Base-by-base conservation (phyloP, 2,329 filamentous ascomycete species). In the Incumbomyces delicatus region DNA sequence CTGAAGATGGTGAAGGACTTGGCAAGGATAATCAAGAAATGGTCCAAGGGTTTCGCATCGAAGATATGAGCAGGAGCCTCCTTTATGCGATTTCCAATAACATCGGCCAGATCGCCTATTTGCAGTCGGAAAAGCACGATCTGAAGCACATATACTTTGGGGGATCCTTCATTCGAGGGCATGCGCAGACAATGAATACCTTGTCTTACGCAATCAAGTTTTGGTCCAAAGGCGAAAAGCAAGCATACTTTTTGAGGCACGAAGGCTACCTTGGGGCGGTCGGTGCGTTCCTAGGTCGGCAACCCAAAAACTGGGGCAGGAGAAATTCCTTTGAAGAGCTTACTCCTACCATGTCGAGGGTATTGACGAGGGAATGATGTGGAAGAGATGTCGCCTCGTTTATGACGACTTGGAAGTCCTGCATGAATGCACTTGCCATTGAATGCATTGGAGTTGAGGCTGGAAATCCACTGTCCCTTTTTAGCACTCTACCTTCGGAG, bases 101-200 rank as follows among this genome's bases (percentile, higher is more conserved):
- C 34, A 48, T 52, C 29, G 92, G 92, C 13, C 92, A 98, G 69
- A 94, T 98, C 58, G 88, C 92, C 36, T 95, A 92, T 64, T 74
- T 98, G n/a, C 92, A 96, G 63, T 92, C 87, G 5, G 89, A 95
- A 63, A 92, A 95, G 61, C 90, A 98, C 68, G 78, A 83, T 38
- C 73, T 96, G 20, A 84, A 86, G 53, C 81, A 90, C 60, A 96
- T 98, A 51, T 98, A 98, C 70, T 98, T 98, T 66, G 92, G 92
- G 17, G 92, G 92, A 18, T 92, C 85, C 6, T 98, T 96, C 63
- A 96, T 98, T 61, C 82, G 92, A 35, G 92, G 92, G 34, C 92
- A 98, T 65, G 81, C 85, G 13, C 92, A 96, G 68, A 98, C 92
- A 11, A 98, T 98, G 79, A 94, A 96, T 66, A 96, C 92, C 0